Evolutionary conservation across 441 rosid species (phyloP), one percentile per base, ranked within the genome.

Genomic region (Pelargonium fulgidum): DNA sequence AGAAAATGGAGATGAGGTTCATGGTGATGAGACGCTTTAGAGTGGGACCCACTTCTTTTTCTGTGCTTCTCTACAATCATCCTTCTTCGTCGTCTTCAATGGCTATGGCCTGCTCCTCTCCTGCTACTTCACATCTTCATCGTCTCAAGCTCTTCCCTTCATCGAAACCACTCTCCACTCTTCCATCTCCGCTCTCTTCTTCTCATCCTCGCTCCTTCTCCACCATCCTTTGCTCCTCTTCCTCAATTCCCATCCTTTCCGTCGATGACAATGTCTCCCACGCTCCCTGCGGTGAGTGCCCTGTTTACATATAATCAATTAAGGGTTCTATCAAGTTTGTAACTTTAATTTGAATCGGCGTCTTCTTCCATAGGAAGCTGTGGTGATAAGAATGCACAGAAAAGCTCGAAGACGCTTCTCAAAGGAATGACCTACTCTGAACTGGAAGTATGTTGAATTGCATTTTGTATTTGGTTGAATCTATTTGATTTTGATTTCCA

Each of bases 341-440:
- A n/a, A 3, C 17, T 22, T 22, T 1, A 14, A 24, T 47, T 61
- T 13, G 47, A 42, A 42, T 42, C 11, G 47, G 47, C 16, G 3
- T 17, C 19, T 9, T 66, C 26, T 50, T 45, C 41, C 19, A n/a
- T 26, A 6, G 61, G n/a, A 71, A 79, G 72, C 70, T 70, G 50
- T 65, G 73, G 62, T n/a, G 75, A n/a, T 52, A 24, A 12, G 16
- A 59, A 17, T 64, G 78, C 29, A 22, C 66, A 65, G 41, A 77
- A 76, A 64, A 68, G 45, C 13, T 72, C 82, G 17, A 90, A 84
- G 78, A 80, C 80, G 75, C 72, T 87, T 62, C 85, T 90, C 68
- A 90, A 89, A 77, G 96, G 84, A 64, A 86, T 90, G 98, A 77
- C 68, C 26, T 93, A 85, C 64, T 1, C 77, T 56, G 81, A 87